Evolutionary conservation across 2,329 filamentous ascomycete species (phyloP).

Genomic region (Aspergillus sp.): DNA sequence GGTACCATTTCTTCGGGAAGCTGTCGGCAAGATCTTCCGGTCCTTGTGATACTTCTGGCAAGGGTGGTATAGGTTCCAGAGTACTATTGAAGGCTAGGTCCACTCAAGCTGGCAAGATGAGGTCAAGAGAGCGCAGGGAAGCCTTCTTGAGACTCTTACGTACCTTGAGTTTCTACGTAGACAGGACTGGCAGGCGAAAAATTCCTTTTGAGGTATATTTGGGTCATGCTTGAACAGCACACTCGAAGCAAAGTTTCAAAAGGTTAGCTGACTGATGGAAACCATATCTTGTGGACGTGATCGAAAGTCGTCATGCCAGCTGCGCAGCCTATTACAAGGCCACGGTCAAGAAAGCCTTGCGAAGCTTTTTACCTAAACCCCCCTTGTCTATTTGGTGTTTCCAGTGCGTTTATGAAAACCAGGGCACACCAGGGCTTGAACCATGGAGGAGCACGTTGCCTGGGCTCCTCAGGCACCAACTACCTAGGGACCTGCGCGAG

Average conservation of each 20-base stretch:
- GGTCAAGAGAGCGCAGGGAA: not conserved
- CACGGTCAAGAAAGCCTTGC: slow-evolving; percentile 1
- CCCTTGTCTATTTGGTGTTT: not conserved
- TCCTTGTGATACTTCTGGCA: not conserved
- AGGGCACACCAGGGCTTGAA: slow-evolving; percentile 10
- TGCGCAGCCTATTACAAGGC: not conserved
- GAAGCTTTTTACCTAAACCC: slow-evolving; percentile 3
- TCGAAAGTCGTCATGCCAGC: not conserved
- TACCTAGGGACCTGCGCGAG: not conserved
- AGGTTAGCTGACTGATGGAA: not conserved
- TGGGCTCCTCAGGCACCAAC: slow-evolving; percentile 3
- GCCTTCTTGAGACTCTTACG: not conserved
- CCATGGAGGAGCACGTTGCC: not conserved
- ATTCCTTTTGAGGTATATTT: not conserved
- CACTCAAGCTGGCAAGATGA: not conserved
- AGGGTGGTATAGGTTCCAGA: not conserved
- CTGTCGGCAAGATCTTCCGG: not conserved
- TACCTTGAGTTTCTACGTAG: not conserved
- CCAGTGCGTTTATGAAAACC: slow-evolving; percentile 1
- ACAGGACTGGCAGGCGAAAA: not conserved
- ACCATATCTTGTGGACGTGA: not conserved
- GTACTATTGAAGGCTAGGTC: not conserved
- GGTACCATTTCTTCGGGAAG: not conserved
- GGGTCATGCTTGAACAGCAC: not conserved
- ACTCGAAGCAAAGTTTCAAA: not conserved